phyloP scores from a whole-genome alignment of 345 rosid species.

The Lagerstroemia speciosa region DNA sequence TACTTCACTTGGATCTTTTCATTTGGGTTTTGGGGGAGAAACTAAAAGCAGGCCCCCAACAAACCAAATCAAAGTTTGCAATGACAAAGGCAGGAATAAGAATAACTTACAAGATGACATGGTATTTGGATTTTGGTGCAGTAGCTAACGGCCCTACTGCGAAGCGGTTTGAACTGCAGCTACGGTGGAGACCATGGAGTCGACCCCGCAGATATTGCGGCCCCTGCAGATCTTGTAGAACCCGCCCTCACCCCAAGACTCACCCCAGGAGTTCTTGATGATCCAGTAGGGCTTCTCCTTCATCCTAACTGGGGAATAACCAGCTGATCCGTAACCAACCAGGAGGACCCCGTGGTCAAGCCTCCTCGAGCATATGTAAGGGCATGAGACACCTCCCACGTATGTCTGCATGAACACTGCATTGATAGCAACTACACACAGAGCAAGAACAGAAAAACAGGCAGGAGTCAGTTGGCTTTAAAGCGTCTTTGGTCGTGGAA shows the following conservation, averaged over 20 bases:
- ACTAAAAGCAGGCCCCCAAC: not conserved
- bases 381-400: conserved; percentile 89
- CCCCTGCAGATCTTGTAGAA: conserved; percentile 88
- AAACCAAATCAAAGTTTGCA: not conserved
- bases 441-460: conserved; percentile 1
- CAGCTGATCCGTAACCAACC: conserved; percentile 82
- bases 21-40: too few species aligned
- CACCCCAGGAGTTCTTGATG: conserved; percentile 98
- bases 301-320: conserved; percentile 68
- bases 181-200: conserved; percentile 89
- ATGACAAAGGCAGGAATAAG: not conserved
- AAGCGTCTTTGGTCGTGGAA: not conserved
- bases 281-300: conserved; percentile 95
- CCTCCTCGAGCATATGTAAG: conserved; percentile 73
- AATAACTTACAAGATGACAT: not conserved
- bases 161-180: conserved; percentile 32
- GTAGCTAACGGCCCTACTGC: conserved; percentile 6
- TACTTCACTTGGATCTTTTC: too few species aligned
- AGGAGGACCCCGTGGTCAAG: conserved; percentile 80
- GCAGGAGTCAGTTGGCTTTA: not conserved
- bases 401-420: conserved; percentile 96
- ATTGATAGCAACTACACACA: conserved; percentile 71
- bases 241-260: conserved; percentile 84
- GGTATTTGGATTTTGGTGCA: not conserved
- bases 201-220: conserved; percentile 85